A percentile compares a stretch with the other conserved stretches of the same genome.
These are phyloP conservation scores for Candida dendrica DNA, from an alignment of 805 yeast species.

Conservation along the genomic window DNA sequence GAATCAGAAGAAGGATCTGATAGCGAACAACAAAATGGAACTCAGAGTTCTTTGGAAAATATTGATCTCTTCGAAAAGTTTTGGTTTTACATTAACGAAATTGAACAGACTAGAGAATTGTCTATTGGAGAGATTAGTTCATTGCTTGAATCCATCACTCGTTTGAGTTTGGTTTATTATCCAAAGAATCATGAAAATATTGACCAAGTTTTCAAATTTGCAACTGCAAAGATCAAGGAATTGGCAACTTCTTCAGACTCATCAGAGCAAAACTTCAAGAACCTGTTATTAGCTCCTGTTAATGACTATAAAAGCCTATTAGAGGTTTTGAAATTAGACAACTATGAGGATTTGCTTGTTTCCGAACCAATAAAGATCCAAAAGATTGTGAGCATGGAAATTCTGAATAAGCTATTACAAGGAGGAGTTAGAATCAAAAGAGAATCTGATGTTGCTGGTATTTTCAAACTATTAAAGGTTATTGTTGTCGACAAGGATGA, in stretches of 20 bases:
- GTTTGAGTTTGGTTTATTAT: slow-evolving; percentile 59
- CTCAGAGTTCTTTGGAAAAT: slow-evolving; percentile 6
- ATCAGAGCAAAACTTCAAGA: slow-evolving; percentile 34
- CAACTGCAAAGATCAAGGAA: slow-evolving; percentile 33
- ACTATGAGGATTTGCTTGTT: slow-evolving; percentile 47
- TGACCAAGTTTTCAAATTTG: slow-evolving; percentile 53
- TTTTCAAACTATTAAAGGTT: slow-evolving; percentile 51
- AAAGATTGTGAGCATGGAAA: slow-evolving; percentile 49
- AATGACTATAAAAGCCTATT: slow-evolving; percentile 27
- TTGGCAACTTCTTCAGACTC: slow-evolving; percentile 19
- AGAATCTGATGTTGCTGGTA: slow-evolving; percentile 44
- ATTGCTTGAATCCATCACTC: slow-evolving; percentile 58
- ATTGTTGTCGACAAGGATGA: slow-evolving; percentile 35
- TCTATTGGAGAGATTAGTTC: slow-evolving; percentile 58
- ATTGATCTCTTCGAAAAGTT: slow-evolving; percentile 51
- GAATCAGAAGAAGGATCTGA: slow-evolving; percentile 9
- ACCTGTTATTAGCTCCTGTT: slow-evolving; percentile 43
- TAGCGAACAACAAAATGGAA: slow-evolving; percentile 5
- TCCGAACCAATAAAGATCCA: slow-evolving; percentile 46
- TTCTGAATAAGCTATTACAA: slow-evolving; percentile 49
- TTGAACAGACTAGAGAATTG: slow-evolving; percentile 53
- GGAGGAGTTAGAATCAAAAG: slow-evolving; percentile 30
- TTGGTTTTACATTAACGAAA: slow-evolving; percentile 53
- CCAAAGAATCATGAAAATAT: slow-evolving; percentile 54
- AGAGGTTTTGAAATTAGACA: slow-evolving; percentile 32